phyloP scores from a whole-genome alignment of 73 alveolate species.

The Paramecium caudatum region DNA sequence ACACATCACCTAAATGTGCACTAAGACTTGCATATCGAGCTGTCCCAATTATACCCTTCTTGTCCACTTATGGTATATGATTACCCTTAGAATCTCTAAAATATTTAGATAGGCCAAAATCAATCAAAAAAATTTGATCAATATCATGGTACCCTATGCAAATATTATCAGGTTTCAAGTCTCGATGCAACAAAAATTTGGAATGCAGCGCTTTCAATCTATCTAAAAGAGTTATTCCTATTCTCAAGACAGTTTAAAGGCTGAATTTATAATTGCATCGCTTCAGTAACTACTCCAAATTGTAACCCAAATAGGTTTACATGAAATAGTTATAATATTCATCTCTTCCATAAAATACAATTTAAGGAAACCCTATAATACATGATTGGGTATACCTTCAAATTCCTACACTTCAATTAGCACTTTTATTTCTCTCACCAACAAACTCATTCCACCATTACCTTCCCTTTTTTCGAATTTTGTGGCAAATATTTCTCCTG shows the following conservation, averaged over 20 bases:
- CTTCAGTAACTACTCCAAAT: slow-evolving; percentile 43
- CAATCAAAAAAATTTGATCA: slow-evolving; percentile 79
- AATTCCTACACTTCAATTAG: not conserved
- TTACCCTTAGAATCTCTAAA: slow-evolving; percentile 78
- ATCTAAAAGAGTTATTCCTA: slow-evolving; percentile 76
- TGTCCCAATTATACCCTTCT: slow-evolving; percentile 90
- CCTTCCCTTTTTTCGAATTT: slow-evolving; percentile 36
- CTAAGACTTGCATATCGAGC: slow-evolving; percentile 95
- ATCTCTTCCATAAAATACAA: slow-evolving; percentile 41
- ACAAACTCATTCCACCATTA: not conserved
- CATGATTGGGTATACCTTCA: not conserved
- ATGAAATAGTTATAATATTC: slow-evolving; percentile 21
- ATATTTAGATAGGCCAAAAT: slow-evolving; percentile 84
- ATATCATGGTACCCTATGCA: slow-evolving; percentile 81
- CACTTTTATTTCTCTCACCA: slow-evolving; percentile 44
- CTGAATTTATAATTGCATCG: slow-evolving; percentile 74
- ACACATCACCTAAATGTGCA: slow-evolving; percentile 88
- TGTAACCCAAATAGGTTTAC: slow-evolving; percentile 60
- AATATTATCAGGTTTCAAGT: slow-evolving; percentile 86
- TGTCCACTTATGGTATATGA: slow-evolving; percentile 82
- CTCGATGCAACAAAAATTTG: slow-evolving; percentile 81
- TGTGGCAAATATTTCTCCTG: slow-evolving; percentile 22
- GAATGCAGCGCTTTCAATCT: slow-evolving; percentile 82
- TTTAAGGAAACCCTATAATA: slow-evolving; percentile 68
- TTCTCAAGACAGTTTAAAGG: slow-evolving; percentile 74